phyloP scores from a whole-genome alignment of 257 asterid species.

The Ajuga chamaepitys region DNA sequence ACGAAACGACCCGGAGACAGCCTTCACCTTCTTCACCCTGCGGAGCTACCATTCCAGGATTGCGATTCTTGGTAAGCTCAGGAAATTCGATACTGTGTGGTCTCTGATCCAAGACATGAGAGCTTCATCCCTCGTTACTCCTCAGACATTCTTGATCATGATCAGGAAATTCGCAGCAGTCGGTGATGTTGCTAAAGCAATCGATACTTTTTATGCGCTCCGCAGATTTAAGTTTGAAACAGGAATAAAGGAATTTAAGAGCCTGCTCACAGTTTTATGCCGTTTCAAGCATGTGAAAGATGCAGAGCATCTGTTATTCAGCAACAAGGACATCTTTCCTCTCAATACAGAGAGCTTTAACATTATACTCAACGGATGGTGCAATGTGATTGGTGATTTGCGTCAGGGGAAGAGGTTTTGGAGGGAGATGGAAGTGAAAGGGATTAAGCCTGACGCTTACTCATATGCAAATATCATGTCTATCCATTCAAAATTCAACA shows the following conservation, averaged over 20 bases:
- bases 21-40: slow-evolving; percentile 76
- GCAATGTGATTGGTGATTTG: slow-evolving; percentile 53
- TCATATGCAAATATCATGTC: slow-evolving; percentile 52
- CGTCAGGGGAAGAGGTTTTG: slow-evolving; percentile 72
- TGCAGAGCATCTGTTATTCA: slow-evolving; percentile 71
- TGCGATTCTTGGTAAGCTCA: slow-evolving; percentile 72
- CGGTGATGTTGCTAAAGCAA: slow-evolving; percentile 80
- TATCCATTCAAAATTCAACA: slow-evolving; percentile 53
- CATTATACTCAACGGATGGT: slow-evolving; percentile 86
- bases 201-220: slow-evolving; percentile 59
- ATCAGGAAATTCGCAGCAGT: slow-evolving; percentile 71
- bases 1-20: slow-evolving; percentile 83
- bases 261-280: slow-evolving; percentile 64
- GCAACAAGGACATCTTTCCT: slow-evolving; percentile 51
- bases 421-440: slow-evolving; percentile 68
- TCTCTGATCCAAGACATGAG: slow-evolving; percentile 70
- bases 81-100: slow-evolving; percentile 90
- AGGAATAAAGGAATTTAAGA: slow-evolving; percentile 58
- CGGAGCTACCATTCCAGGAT: slow-evolving; percentile 91
- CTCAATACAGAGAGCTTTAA: slow-evolving; percentile 72
- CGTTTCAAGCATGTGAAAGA: slow-evolving; percentile 83
- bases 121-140: slow-evolving; percentile 46
- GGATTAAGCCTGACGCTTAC: slow-evolving; percentile 26
- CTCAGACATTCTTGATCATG: slow-evolving; percentile 73
- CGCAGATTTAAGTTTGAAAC: slow-evolving; percentile 54